These are phyloP conservation scores for Vaccinium vitisidaea DNA, from an alignment of 148 eudicot species.

Conservation along the genomic window DNA sequence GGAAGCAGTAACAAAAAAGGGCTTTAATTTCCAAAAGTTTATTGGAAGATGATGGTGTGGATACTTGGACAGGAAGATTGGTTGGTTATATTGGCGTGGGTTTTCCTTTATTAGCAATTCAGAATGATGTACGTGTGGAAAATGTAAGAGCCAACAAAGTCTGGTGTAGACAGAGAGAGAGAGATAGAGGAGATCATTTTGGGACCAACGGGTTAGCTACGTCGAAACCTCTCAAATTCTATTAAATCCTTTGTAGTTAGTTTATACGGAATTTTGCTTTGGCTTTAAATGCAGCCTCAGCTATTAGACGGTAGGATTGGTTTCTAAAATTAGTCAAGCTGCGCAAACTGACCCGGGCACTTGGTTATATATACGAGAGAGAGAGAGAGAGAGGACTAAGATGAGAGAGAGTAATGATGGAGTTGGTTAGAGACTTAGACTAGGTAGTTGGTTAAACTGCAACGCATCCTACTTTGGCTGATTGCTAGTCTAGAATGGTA, in stretches of 20 bases:
- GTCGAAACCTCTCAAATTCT: too few relatives aligned
- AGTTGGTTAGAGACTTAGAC: constrained; percentile 29
- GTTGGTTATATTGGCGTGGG: constrained; percentile 11
- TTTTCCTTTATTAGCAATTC: constrained; percentile 44
- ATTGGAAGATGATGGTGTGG: background rate
- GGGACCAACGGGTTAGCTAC: too few relatives aligned
- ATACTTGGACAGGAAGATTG: background rate
- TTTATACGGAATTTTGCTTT: too few relatives aligned
- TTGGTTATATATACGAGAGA: background rate
- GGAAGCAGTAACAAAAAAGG: background rate
- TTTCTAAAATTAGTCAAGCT: too few relatives aligned
- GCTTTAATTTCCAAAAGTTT: background rate
- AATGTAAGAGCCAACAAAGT: constrained; percentile 35
- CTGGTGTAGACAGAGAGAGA: constrained; percentile 40
- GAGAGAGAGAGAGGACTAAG: constrained; percentile 12
- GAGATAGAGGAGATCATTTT: constrained; percentile 10
- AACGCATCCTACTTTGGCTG: constrained; percentile 40
- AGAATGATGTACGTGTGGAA: constrained; percentile 39
- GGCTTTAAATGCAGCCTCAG: too few relatives aligned
- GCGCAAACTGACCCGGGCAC: too few relatives aligned
- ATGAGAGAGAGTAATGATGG: constrained; percentile 24
- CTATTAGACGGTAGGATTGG: too few relatives aligned
- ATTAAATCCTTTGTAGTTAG: too few relatives aligned
- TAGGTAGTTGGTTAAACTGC: constrained; percentile 70
- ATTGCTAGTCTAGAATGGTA: constrained; percentile 24